Evolutionary conservation across 2,329 filamentous ascomycete genomes (phyloP), one percentile per base, ranked within the genome.

Genomic region (Pyricularia grisea): DNA sequence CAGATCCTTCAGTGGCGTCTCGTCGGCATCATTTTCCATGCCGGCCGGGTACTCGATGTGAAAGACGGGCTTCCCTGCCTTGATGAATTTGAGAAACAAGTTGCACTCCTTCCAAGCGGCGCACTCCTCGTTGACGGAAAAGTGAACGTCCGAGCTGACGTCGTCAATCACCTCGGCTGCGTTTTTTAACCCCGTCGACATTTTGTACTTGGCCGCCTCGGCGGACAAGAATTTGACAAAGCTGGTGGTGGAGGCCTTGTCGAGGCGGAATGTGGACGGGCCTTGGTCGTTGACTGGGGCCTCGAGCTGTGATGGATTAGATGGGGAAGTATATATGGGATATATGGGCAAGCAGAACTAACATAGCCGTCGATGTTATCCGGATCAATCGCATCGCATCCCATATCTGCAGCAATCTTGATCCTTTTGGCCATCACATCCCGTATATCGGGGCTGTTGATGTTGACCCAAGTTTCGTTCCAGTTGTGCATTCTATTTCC

Each of bases 121-220:
- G 75, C 90, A 92, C 78, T 91, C 84, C 80, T 92, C 90, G 76
- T 91, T 90, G 73, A 92, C 88, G 7, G 82, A 84, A 78, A 90
- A 92, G 74, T 90, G 81, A 68, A 90, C 84, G 5, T 83, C 76
- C 33, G 80, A 76, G 6, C 83, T 70, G 6, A 84, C 78, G 2
- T 78, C 73, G 1, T 73, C 69, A 69, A 92, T 86, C 71, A 92
- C 88, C 63, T 79, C 81, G 14, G 81, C 86, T 1, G 86, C 87
- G 74, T 92, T 92, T 79, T 92, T 92, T 69, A 92, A 81, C 0
- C 90, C 90, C 11, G 88, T 82, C 0, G 86, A 83, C 75, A 92
- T 79, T 70, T 86, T 85, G 65, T 83, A 81, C 9, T 77, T 76
- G 60, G 81, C 78, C 2, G 89, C 85, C 73, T 85, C 80, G 14